These are phyloP conservation scores for Erythrobasidium yunnanense DNA, from an alignment of 768 basidiomycete species.

Conservation along the genomic window DNA sequence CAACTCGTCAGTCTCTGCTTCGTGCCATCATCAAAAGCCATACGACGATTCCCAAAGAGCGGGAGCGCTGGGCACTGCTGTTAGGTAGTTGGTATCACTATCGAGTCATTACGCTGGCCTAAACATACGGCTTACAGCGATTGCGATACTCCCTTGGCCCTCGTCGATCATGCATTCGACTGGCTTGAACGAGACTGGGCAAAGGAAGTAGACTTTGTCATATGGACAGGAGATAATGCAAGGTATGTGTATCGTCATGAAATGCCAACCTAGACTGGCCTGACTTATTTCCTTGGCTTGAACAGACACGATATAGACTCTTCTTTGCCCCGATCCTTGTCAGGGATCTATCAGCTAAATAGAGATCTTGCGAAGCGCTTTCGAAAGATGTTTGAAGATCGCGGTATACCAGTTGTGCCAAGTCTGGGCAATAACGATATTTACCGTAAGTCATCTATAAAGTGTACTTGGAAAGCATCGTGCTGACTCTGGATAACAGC, in stretches of 20 bases:
- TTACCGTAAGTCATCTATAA: constrained; percentile 42
- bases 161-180: constrained; percentile 74
- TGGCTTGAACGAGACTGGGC: constrained; percentile 69
- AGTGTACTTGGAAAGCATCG: neutral
- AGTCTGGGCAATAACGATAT: constrained; percentile 85
- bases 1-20: constrained; percentile 50
- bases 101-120: neutral
- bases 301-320: constrained; percentile 73
- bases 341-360: constrained; percentile 70
- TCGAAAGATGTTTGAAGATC: constrained; percentile 57
- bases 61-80: constrained; percentile 58
- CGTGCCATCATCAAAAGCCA: constrained; percentile 53
- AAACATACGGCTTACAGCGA: constrained; percentile 47
- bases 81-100: constrained; percentile 48
- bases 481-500: neutral
- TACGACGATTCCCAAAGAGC: constrained; percentile 42
- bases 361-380: constrained; percentile 56
- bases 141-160: constrained; percentile 67
- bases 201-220: constrained; percentile 75
- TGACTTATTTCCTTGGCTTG: neutral
- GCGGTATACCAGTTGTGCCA: constrained; percentile 61
- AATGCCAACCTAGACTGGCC: constrained; percentile 48
- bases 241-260: constrained; percentile 29
- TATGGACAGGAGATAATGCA: constrained; percentile 54
- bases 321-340: constrained; percentile 63